Evolutionary conservation across 108 stramenopile genomes (phyloP).

Genomic region (Conticribra guillardii): DNA sequence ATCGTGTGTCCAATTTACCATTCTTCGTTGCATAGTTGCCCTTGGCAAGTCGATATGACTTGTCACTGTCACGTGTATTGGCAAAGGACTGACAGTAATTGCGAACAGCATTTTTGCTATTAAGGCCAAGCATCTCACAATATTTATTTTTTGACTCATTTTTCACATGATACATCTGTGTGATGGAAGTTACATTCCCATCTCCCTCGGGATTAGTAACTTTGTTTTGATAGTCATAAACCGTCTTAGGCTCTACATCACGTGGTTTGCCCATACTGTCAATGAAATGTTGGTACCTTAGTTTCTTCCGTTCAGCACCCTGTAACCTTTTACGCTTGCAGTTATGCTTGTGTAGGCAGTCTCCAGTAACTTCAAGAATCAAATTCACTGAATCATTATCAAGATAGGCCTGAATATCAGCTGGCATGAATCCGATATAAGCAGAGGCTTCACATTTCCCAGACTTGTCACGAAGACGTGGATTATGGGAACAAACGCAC

Average conservation of each 20-base stretch:
- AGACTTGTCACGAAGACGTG: neutral
- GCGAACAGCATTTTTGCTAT: neutral
- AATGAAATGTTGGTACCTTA: neutral
- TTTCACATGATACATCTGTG: neutral
- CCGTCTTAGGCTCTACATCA: neutral
- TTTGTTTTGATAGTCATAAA: neutral
- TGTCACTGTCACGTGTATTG: neutral
- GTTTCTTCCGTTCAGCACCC: neutral
- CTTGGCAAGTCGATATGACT: neutral
- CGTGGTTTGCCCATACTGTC: neutral
- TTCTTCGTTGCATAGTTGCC: neutral
- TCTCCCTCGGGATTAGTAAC: neutral
- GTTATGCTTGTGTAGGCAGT: conserved; percentile 4
- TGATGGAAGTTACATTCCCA: neutral
- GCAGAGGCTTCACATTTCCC: neutral
- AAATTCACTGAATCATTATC: conserved; percentile 1
- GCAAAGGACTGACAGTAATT: neutral
- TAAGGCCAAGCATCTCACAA: neutral
- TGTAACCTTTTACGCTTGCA: neutral
- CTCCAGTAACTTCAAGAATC: neutral
- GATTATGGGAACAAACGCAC: neutral
- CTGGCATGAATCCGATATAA: neutral
- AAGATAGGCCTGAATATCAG: neutral
- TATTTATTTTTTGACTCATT: neutral
- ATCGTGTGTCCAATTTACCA: neutral